Conservation (phyloP, 2,329 filamentous ascomycete species). For the Cordyceps fumosorosea region DNA sequence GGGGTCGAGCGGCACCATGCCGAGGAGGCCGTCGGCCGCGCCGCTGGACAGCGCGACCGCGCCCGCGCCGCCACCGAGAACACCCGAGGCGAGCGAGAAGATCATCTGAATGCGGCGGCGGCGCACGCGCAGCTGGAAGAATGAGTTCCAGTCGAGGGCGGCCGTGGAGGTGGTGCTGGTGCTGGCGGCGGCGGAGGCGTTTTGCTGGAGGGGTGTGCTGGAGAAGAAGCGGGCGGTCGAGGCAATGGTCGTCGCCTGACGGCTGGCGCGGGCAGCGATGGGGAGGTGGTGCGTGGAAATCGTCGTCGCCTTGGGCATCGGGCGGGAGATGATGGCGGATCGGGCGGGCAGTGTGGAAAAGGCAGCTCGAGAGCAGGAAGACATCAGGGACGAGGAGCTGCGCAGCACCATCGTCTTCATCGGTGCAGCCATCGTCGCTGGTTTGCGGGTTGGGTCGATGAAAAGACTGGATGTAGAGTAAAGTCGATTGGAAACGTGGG, state of each 20-base stretch:
- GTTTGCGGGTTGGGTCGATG: neutral
- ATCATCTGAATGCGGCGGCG: slow-evolving; percentile 77
- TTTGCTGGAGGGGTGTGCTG: slow-evolving; percentile 15
- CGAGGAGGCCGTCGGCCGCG: slow-evolving; percentile 64
- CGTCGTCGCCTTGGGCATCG: neutral
- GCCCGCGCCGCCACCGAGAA: slow-evolving; percentile 55
- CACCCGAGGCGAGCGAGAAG: slow-evolving; percentile 62
- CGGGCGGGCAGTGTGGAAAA: slow-evolving; percentile 2
- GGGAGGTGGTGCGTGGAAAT: slow-evolving; percentile 15
- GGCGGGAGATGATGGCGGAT: neutral
- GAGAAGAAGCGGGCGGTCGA: slow-evolving; percentile 18
- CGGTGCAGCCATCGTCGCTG: slow-evolving; percentile 5
- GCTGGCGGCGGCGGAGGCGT: slow-evolving; percentile 17
- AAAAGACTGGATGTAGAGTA: neutral
- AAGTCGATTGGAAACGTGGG: neutral
- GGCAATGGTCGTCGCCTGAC: slow-evolving; percentile 5
- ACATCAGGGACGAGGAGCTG: neutral
- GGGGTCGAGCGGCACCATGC: slow-evolving; percentile 76
- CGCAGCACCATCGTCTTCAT: slow-evolving; percentile 11
- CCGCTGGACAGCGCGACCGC: slow-evolving; percentile 62
- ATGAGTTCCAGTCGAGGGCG: slow-evolving; percentile 79
- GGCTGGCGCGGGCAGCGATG: slow-evolving; percentile 7
- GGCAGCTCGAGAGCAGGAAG: slow-evolving; percentile 1
- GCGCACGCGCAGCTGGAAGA: slow-evolving; percentile 82
- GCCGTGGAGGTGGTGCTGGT: slow-evolving; percentile 23